Percentiles rank a stretch among this genome's conserved stretches.
phyloP scores from a whole-genome alignment of 495 filamentous ascomycete species.

The Paragyromitra xinjiangensis region DNA sequence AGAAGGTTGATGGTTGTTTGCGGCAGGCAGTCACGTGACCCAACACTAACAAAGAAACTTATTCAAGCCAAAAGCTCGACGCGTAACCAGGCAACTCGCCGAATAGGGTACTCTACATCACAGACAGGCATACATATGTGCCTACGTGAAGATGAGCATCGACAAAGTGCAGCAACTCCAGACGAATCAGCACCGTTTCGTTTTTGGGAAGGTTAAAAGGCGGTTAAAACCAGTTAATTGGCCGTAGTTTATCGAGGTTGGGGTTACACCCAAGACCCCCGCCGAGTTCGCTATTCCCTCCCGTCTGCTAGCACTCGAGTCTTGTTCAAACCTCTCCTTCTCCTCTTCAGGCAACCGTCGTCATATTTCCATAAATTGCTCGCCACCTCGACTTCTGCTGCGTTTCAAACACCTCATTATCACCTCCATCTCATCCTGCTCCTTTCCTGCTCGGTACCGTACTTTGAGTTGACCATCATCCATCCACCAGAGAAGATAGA shows the following conservation, averaged over 20 bases:
- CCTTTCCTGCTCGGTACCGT: neutral
- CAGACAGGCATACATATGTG: neutral
- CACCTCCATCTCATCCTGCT: neutral
- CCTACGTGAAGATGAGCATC: constrained; percentile 12
- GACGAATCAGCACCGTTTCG: neutral
- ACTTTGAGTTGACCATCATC: neutral
- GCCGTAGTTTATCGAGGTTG: constrained; percentile 3
- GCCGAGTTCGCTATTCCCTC: constrained; percentile 1
- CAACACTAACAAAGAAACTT: neutral
- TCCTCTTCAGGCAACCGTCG: neutral
- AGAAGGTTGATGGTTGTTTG: neutral
- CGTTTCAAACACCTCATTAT: neutral
- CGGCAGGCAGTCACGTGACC: neutral
- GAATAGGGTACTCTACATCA: neutral
- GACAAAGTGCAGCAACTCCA: neutral
- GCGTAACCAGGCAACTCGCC: neutral
- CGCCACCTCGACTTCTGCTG: neutral
- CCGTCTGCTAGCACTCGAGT: neutral
- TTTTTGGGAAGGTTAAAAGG: neutral
- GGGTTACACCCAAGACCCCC: constrained; percentile 24
- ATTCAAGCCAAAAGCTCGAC: neutral
- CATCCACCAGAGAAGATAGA: neutral
- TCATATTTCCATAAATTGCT: neutral
- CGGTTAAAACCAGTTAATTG: constrained; percentile 25
- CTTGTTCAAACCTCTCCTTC: neutral